Percentiles rank a stretch among this genome's conserved stretches.
phyloP scores from a whole-genome alignment of 2,329 filamentous ascomycete genomes.

The Chaetomium strumarium region DNA sequence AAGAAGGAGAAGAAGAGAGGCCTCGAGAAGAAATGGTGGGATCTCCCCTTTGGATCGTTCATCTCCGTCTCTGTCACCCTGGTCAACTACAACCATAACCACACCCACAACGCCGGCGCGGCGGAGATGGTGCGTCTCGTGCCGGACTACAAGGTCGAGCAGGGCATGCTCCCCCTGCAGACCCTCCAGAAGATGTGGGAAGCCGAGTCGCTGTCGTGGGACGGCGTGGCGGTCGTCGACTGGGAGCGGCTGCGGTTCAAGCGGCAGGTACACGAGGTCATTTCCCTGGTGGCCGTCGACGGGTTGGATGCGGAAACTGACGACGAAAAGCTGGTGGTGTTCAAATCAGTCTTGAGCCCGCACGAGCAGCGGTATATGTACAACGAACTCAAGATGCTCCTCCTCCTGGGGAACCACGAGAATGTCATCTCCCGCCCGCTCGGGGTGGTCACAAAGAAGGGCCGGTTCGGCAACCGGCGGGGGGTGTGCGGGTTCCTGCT shows the following conservation, averaged over 20 bases:
- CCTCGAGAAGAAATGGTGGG: constrained; percentile 15
- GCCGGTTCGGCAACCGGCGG: constrained; percentile 18
- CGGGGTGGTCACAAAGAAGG: constrained; percentile 19
- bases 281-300: constrained; percentile 18
- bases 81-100: too few species aligned
- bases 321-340: too few species aligned
- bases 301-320: background rate
- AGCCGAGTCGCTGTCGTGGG: background rate
- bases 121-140: constrained; percentile 12
- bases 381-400: constrained; percentile 25
- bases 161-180: constrained; percentile 19
- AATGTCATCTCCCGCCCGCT: constrained; percentile 17
- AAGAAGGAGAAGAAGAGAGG: background rate
- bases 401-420: constrained; percentile 15
- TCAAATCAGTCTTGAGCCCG: constrained; percentile 19
- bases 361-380: constrained; percentile 24
- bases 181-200: constrained; percentile 19
- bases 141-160: constrained; percentile 22
- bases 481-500: constrained; percentile 24
- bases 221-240: constrained; percentile 18
- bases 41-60: constrained; percentile 20
- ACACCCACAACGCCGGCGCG: too few species aligned
- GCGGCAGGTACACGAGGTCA: constrained; percentile 23
- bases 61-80: constrained; percentile 17
- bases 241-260: constrained; percentile 14